Evolutionary conservation across 148 eudicot species (phyloP).

Genomic region (Fagopyrum esculentum): DNA sequence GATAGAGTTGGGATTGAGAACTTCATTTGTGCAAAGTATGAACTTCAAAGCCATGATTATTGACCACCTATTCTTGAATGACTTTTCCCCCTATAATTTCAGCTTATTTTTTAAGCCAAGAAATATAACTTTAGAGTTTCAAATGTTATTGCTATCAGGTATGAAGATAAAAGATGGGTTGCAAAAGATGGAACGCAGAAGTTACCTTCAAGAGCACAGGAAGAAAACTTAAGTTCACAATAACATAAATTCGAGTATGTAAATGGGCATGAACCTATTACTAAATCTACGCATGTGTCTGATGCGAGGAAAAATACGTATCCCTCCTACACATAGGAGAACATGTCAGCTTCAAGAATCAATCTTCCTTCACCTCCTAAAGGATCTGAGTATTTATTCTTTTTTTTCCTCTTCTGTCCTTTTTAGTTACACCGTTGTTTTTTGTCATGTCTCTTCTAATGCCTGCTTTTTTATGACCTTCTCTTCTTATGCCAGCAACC

Average conservation of each 20-base stretch:
- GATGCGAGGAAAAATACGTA: constrained; percentile 47
- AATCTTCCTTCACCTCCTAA: constrained; percentile 76
- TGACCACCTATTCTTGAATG: background rate
- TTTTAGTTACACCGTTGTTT: background rate
- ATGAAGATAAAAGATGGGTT: constrained; percentile 96
- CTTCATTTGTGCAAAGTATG: constrained; percentile 57
- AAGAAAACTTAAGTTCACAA: constrained; percentile 51
- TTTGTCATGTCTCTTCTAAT: background rate
- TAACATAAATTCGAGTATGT: constrained; percentile 52
- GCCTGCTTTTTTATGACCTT: background rate
- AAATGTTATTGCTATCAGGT: constrained; percentile 33
- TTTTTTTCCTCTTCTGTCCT: constrained; percentile 1
- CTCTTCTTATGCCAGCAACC: background rate
- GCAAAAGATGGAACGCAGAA: constrained; percentile 47
- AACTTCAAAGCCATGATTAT: background rate
- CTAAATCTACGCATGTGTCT: constrained; percentile 29
- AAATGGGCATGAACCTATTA: constrained; percentile 36
- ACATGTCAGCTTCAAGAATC: constrained; percentile 40
- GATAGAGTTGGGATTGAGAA: constrained; percentile 37
- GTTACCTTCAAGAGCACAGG: constrained; percentile 51
- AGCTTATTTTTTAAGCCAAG: background rate
- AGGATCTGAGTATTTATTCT: constrained; percentile 56
- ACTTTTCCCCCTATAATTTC: background rate
- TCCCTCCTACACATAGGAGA: constrained; percentile 35
- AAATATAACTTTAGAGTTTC: background rate